Evolutionary conservation across 164 flowering plant genomes (phyloP), one percentile per base, ranked within the genome.

Genomic region (Magnolia kwangsiensis): DNA sequence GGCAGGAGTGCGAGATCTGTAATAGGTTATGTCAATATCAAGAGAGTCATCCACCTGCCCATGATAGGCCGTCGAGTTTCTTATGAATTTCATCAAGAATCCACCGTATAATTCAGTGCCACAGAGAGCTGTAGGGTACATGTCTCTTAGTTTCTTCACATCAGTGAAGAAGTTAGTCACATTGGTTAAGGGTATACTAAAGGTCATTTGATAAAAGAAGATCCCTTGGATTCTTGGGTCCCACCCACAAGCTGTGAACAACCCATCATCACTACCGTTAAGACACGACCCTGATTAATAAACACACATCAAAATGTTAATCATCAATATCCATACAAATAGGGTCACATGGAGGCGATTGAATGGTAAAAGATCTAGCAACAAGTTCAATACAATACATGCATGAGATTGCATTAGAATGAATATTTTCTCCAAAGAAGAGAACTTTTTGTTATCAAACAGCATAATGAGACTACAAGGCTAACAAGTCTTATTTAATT

Each of bases 21-120:
- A 75, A 71, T 75, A 75, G 8, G 72, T 75, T 18, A 75, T 67
- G 72, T 75, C 77, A 2, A 75, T 50, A 63, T 75, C 77, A 16
- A 75, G 16, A 1, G 64, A 75, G 64, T 75, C 77, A 2, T 13
- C 63, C 7, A 63, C 67, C 72, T 75, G 67, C 1, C 72, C 77
- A 58, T 67, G 21, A 55, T 75, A 75, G 24, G 77, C 77, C 8
- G 77, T 75, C 6, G 77, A 75, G 50, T 29, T 51, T 24, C 72
- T 64, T 1, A 75, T 24, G 50, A 20, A 75, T 20, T 72, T 75
- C 64, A 67, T 23, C 13, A 67, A 11, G 45, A 75, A 24, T 45
- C 77, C 77, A 20, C 65, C 51, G 72, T 75, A 67, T 7, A 67
- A 21, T 16, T 75, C 77, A 13, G 72, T 55, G 37, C 72, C 77